Conservation (phyloP, 352 stramenopile genomes). For the Phytophthora podocarpi region DNA sequence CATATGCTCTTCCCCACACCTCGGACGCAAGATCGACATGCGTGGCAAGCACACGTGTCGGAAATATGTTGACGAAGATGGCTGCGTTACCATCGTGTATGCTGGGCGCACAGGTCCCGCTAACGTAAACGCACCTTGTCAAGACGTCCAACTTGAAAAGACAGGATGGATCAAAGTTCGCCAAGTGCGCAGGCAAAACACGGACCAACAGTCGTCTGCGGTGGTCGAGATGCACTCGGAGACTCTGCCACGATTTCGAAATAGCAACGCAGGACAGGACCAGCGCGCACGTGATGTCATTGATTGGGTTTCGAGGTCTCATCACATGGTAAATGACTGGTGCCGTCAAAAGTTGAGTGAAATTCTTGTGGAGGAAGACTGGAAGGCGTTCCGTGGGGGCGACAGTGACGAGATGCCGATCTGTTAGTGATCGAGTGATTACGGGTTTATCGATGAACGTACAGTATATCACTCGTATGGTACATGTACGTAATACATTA, state of each 20-base stretch:
- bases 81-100: conserved; percentile 26
- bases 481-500: background rate
- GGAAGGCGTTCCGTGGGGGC: conserved; percentile 18
- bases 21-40: conserved; percentile 1
- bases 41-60: conserved; percentile 28
- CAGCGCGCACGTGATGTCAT: conserved; percentile 15
- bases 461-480: background rate
- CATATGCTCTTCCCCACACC: conserved; percentile 15
- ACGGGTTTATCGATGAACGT: background rate
- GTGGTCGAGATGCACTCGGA: conserved; percentile 26
- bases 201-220: background rate
- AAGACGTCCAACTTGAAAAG: conserved; percentile 27
- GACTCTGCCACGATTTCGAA: conserved; percentile 16
- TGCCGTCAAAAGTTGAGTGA: conserved; percentile 25
- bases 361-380: conserved; percentile 31
- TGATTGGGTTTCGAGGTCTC: conserved; percentile 10
- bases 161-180: conserved; percentile 33
- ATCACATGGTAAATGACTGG: conserved; percentile 17
- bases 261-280: conserved; percentile 1
- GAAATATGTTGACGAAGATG: conserved; percentile 22
- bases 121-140: background rate
- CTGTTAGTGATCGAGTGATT: background rate
- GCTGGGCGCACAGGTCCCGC: conserved; percentile 5
- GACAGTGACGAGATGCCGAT: background rate
- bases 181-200: background rate